These are phyloP conservation scores for Fusarium citri DNA, from an alignment of 2,329 filamentous ascomycete species.

Conservation along the genomic window DNA sequence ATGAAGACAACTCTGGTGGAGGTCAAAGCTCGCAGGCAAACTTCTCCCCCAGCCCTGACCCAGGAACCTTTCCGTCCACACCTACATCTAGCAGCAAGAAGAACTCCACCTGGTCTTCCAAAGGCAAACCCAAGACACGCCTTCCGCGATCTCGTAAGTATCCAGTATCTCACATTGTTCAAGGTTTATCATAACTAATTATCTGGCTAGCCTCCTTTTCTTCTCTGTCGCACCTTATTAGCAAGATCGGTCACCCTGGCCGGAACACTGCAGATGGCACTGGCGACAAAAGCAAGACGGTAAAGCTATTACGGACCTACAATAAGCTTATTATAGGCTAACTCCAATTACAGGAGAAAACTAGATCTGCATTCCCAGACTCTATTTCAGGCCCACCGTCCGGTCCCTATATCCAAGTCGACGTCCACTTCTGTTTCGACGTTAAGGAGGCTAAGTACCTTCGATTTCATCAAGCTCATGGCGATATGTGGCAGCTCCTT, in stretches of 20 bases:
- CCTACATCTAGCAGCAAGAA: neutral
- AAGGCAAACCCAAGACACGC: neutral
- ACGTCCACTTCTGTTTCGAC: slow-evolving; percentile 67
- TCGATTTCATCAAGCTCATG: slow-evolving; percentile 76
- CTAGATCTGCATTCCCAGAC: neutral
- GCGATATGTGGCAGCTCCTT: slow-evolving; percentile 75
- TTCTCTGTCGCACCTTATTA: neutral
- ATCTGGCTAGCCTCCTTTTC: slow-evolving; percentile 15
- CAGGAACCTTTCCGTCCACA: neutral
- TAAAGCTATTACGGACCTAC: neutral
- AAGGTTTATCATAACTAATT: neutral
- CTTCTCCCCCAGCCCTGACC: neutral
- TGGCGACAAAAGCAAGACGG: neutral
- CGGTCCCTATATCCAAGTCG: slow-evolving; percentile 71
- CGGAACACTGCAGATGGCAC: neutral
- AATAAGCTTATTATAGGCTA: neutral
- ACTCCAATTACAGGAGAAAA: neutral
- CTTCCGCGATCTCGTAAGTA: slow-evolving; percentile 13
- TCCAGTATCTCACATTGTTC: fast-evolving
- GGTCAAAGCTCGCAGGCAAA: slow-evolving; percentile 1
- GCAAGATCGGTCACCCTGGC: neutral
- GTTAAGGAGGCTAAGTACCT: slow-evolving; percentile 66
- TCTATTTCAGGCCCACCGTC: neutral
- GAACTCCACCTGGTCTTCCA: neutral
- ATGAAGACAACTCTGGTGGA: neutral